Conservation (phyloP, 106 monocot genomes). For the Dioscorea dumetorum region DNA sequence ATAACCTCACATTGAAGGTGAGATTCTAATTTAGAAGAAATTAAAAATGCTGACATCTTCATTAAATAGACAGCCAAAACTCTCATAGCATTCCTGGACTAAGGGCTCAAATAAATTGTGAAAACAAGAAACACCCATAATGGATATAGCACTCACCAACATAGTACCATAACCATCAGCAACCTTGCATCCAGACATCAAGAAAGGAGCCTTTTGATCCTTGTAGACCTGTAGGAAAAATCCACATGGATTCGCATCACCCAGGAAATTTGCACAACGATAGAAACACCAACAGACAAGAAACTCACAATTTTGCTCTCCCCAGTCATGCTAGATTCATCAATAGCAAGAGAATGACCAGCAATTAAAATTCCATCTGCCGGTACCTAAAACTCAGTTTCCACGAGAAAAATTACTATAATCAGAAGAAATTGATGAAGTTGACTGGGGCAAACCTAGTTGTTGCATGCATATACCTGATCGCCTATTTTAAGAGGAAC, state of each 20-base stretch:
- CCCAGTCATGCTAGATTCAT: conserved; percentile 97
- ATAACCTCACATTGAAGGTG: too few relatives aligned
- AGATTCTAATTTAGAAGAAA: too few relatives aligned
- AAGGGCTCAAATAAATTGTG: too few relatives aligned
- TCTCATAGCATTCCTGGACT: too few relatives aligned
- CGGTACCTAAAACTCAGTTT: conserved; percentile 53
- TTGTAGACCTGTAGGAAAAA: conserved; percentile 57
- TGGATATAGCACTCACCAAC: conserved; percentile 43
- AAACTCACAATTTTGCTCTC: conserved; percentile 83
- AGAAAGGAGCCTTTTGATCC: conserved; percentile 80
- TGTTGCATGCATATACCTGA: conserved; percentile 37
- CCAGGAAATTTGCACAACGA: background rate
- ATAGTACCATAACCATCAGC: conserved; percentile 91
- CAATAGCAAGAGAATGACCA: conserved; percentile 81
- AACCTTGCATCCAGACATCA: conserved; percentile 99
- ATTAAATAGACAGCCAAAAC: too few relatives aligned
- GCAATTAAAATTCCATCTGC: conserved; percentile 80
- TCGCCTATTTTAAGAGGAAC: conserved; percentile 83
- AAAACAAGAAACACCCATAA: too few relatives aligned
- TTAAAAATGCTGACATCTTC: too few relatives aligned
- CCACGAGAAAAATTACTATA: background rate
- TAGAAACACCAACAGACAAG: background rate
- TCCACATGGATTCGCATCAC: background rate
- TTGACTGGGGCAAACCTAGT: too few relatives aligned
- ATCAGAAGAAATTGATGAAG: too few relatives aligned